Conservation (phyloP, 164 flowering plant species). For the Magnolia officinalis region DNA sequence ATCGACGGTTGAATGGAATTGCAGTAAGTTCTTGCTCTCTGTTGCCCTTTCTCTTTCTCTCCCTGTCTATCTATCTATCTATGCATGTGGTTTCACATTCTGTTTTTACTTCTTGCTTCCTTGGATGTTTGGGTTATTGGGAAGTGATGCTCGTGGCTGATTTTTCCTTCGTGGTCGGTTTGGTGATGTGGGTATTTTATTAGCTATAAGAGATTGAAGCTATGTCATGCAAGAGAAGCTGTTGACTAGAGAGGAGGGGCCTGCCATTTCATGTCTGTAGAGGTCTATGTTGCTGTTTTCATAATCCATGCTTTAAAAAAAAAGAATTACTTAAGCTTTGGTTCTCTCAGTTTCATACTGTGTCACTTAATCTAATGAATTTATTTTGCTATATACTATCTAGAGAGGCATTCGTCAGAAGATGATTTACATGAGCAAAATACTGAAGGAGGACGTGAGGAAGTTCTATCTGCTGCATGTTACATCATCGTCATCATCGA, state of each 20-base stretch:
- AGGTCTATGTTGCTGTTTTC: too few species aligned
- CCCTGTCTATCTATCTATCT: background rate
- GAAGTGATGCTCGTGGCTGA: background rate
- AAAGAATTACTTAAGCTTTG: too few species aligned
- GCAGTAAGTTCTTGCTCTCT: conserved; percentile 57
- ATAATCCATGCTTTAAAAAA: too few species aligned
- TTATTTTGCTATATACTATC: too few species aligned
- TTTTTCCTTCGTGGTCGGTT: background rate
- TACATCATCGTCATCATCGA: too few species aligned
- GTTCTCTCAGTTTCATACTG: too few species aligned
- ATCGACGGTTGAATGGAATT: conserved; percentile 83
- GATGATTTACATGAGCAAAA: too few species aligned
- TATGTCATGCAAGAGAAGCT: background rate
- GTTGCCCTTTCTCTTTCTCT: background rate
- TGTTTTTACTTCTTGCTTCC: background rate
- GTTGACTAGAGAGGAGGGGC: background rate
- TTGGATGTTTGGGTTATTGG: background rate
- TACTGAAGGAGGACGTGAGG: too few species aligned
- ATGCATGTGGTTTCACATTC: background rate
- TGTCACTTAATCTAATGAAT: too few species aligned
- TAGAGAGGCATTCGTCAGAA: too few species aligned
- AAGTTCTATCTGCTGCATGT: too few species aligned
- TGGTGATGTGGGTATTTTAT: background rate
- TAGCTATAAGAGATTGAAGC: background rate
- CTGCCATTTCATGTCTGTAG: too few species aligned